A percentile compares a stretch with the other conserved stretches of the same genome.
Evolutionary conservation across 805 yeast species (phyloP).

Genomic region (Starmera amethionina): DNA sequence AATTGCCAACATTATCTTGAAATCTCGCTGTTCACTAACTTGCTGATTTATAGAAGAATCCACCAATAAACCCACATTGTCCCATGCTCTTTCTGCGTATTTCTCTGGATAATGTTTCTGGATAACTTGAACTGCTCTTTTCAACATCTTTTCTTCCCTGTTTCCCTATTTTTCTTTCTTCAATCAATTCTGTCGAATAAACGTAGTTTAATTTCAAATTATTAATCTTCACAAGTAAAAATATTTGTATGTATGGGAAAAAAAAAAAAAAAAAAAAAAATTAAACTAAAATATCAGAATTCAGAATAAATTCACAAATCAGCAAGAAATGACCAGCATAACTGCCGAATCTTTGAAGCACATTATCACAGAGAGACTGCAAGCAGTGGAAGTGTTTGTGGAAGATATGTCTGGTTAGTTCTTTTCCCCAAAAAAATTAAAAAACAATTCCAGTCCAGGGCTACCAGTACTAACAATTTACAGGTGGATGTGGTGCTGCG

Average conservation of each 20-base stretch:
- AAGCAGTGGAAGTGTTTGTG: constrained; percentile 58
- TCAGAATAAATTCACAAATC: background rate
- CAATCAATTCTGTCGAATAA: background rate
- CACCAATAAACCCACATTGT: constrained; percentile 84
- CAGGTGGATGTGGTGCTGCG: constrained; percentile 90
- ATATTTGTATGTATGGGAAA: background rate
- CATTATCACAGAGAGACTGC: constrained; percentile 44
- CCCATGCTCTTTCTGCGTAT: constrained; percentile 88
- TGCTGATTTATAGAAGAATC: constrained; percentile 40
- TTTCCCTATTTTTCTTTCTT: background rate
- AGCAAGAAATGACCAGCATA: constrained; percentile 7
- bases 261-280: background rate
- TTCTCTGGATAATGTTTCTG: constrained; percentile 72
- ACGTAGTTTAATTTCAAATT: background rate
- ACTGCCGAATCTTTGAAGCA: constrained; percentile 31
- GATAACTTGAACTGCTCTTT: constrained; percentile 39
- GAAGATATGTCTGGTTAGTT: constrained; percentile 45
- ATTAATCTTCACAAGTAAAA: too few species aligned
- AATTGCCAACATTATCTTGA: constrained; percentile 53
- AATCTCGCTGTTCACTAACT: constrained; percentile 2
- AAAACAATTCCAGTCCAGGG: too few species aligned
- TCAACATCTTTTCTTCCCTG: constrained; percentile 25
- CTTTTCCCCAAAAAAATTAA: too few species aligned
- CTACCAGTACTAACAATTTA: background rate
- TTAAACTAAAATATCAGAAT: background rate